Base-by-base conservation (phyloP, 257 asterid genomes). In the Lantana camara region DNA sequence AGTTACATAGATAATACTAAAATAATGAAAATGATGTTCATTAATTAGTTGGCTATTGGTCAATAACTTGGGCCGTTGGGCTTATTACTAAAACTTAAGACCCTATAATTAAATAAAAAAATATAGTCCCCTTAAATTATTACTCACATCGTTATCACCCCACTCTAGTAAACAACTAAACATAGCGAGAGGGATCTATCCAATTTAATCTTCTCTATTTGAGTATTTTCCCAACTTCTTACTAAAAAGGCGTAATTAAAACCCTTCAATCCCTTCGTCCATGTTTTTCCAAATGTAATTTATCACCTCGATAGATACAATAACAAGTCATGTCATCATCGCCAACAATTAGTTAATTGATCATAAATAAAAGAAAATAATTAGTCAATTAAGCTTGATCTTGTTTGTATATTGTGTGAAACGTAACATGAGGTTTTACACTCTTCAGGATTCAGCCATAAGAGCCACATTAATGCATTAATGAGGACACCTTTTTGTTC, bases 41-140 rank as follows among this genome's bases (percentile, higher is more conserved):
- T 60, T 12, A 22, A 6, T 54, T 24, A 44, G 27, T 67, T 4
- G 52, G 71, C 34, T 27, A 60, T 38, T 69, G 67, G 79, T 73
- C 83, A 70, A 70, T 77, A 68, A 62, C 56, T 70, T 73, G 62
- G 44, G 78, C 75, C 47, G 64, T 64, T 67, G 75, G 75, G 58
- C 12, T 5, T 13, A n/a, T 22, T 47, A 50, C 63, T 52, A 60
- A 52, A 66, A 29, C 32, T 35, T 54, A 47, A 72, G 64, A 49
- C 65, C 76, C 67, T 16, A 51, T 54, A 42, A 42, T 7, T 35
- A 35, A 35, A 53, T 35, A 53, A 20, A 16, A 58, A 2, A 59
- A 14, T 4, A 11, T 45, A 19, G 13, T 69, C 57, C n/a, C 11
- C 6, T 4, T 49, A n/a, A n/a, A n/a, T n/a, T 34, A 37, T 48